Conservation (phyloP, 768 basidiomycete genomes). For the Mycena alexandri region DNA sequence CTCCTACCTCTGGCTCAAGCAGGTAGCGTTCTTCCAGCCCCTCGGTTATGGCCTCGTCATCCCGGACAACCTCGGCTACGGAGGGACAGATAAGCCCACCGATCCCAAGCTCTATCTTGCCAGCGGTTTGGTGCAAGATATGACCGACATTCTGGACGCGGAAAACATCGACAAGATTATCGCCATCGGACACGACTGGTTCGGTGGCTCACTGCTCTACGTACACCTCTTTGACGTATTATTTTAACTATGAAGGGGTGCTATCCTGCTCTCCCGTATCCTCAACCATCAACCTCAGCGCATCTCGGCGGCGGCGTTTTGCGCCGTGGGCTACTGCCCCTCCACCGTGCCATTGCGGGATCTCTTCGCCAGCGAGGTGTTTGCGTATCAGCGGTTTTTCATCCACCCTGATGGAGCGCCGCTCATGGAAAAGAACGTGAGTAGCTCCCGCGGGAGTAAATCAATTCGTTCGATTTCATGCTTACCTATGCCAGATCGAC, state of each 20-base stretch:
- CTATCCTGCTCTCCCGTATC: constrained; percentile 49
- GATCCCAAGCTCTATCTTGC: constrained; percentile 51
- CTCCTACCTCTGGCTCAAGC: constrained; percentile 55
- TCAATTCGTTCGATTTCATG: no score
- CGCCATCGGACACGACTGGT: constrained; percentile 58
- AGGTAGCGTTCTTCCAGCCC: constrained; percentile 52
- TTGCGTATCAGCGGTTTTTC: constrained; percentile 27
- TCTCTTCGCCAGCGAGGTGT: constrained; percentile 10
- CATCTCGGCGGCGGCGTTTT: constrained; percentile 55
- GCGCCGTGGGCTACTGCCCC: constrained; percentile 51
- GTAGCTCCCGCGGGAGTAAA: no score
- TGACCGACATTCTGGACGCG: constrained; percentile 56
- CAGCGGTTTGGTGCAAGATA: constrained; percentile 52
- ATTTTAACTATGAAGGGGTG: constrained; percentile 49
- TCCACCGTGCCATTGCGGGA: constrained; percentile 12
- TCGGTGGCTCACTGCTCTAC: not conserved
- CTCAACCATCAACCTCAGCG: constrained; percentile 53
- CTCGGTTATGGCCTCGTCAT: constrained; percentile 61
- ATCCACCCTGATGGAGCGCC: constrained; percentile 46
- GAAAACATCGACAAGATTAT: constrained; percentile 50
- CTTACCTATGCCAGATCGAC: no score
- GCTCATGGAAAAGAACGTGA: constrained; percentile 54
- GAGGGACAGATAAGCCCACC: constrained; percentile 60
- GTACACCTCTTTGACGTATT: not conserved
- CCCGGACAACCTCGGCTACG: constrained; percentile 67